A percentile compares a stretch with the other conserved stretches of the same genome.
Conservation (phyloP, 2,329 filamentous ascomycete genomes). For the Cordyceps cateniannulata region DNA sequence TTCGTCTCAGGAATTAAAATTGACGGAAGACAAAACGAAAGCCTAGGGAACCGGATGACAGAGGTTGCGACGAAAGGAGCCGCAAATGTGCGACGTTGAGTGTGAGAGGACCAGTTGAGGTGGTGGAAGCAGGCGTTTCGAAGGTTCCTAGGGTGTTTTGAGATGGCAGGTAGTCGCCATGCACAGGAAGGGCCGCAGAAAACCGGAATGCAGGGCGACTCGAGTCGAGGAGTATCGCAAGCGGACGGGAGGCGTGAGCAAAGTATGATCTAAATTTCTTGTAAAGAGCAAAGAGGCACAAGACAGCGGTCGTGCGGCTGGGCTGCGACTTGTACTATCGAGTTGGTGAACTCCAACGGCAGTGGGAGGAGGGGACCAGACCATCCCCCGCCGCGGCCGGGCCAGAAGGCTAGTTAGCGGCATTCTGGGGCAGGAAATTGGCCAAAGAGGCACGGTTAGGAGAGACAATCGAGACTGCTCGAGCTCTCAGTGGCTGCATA, state of each 20-base stretch:
- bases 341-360: background rate
- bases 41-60: background rate
- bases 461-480: conserved; percentile 15
- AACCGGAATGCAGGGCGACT: background rate
- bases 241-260: background rate
- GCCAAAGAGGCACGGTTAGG: conserved; percentile 18
- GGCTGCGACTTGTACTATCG: conserved; percentile 2
- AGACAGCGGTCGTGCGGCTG: conserved; percentile 2
- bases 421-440: conserved; percentile 1
- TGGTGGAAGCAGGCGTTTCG: conserved; percentile 6
- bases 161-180: background rate
- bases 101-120: conserved; percentile 20
- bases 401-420: background rate
- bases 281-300: background rate
- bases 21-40: background rate
- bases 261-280: conserved; percentile 2
- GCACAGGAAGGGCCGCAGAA: background rate
- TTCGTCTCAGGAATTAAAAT: conserved; percentile 9
- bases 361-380: background rate
- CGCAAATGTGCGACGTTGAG: conserved; percentile 21
- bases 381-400: background rate
- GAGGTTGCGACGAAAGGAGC: conserved; percentile 13
- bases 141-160: conserved; percentile 9
- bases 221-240: background rate
- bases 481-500: conserved; percentile 21